Evolutionary conservation across 805 yeast species (phyloP), one percentile per base, ranked within the genome.

Genomic region (Lachancea mirantina): DNA sequence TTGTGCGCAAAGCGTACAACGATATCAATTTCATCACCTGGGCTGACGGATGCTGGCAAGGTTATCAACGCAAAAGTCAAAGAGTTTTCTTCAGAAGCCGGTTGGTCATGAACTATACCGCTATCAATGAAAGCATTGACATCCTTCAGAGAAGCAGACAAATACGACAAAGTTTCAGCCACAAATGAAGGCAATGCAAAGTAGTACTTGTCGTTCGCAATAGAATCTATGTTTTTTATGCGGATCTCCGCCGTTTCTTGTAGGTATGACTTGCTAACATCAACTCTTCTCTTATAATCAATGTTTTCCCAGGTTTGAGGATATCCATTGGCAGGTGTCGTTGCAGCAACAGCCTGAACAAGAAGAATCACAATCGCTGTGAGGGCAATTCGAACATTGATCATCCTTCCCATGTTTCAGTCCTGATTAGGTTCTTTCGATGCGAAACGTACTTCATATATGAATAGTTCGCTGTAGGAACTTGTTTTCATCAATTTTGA

Each of bases 31-130:
- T 60, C 58, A 15, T 76, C 68, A 21, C 75, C 73, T 17, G 94
- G 83, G 7, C 79, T 70, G 35, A 88, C 61, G 23, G 92, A 82
- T 27, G 65, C 64, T 8, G 84, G 82, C 31, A 87, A 61, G 21
- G 50, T 54, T 19, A 84, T 40, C 36, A 61, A 56, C 54, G 71
- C 77, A 50, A 64, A 70, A 18, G 51, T 54, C 32, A 63, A 30
- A 6, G 47, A 39, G 8, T 39, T 32, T 8, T 57, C 61, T 34
- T 50, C 54, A 6, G 48, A 46, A 9, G 18, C 31, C 14, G 30
- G 44, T 27, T 49, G 50, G 9, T 49, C 49, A 18, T 57, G 44
- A 26, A 33, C 40, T 15, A 59, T 36, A 28, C 55, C 58, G 28
- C 57, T 39, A 24, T 49, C 52, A 15, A 49, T 35, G 16, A 45